Conservation (phyloP, 495 filamentous ascomycete genomes). For the Penicillium ucsense region DNA sequence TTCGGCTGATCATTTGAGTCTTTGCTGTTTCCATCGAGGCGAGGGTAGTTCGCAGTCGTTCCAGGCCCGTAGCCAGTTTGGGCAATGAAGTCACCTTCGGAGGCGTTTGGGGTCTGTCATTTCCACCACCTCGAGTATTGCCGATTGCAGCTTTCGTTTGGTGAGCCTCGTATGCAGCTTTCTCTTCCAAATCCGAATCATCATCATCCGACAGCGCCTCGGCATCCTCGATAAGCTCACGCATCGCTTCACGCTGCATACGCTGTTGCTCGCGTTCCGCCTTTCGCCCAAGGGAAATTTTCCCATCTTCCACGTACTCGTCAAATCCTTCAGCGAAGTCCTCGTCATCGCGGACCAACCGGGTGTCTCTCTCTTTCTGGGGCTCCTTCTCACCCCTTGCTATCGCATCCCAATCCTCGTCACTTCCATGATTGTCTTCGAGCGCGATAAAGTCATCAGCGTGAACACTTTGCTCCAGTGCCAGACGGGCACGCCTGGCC, state of each 20-base stretch:
- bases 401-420: conserved; percentile 36
- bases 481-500: conserved; percentile 68
- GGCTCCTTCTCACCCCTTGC: conserved; percentile 29
- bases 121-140: conserved; percentile 38
- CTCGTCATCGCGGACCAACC: conserved; percentile 81
- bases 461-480: conserved; percentile 58
- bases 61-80: conserved; percentile 39
- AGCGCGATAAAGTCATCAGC: conserved; percentile 75
- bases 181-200: conserved; percentile 70
- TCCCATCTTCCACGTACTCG: conserved; percentile 79
- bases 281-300: conserved; percentile 65
- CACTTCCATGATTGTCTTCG: conserved; percentile 40
- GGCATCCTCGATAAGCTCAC: conserved; percentile 73
- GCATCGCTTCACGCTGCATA: conserved; percentile 65
- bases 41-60: conserved; percentile 41
- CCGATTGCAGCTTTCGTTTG: conserved; percentile 79
- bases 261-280: conserved; percentile 67
- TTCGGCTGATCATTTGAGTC: conserved; percentile 41
- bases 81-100: conserved; percentile 51
- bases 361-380: conserved; percentile 41
- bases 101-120: conserved; percentile 42
- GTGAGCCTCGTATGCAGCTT: conserved; percentile 77
- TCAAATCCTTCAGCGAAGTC: conserved; percentile 94
- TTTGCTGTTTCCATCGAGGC: conserved; percentile 46
- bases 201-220: conserved; percentile 56